Conservation (phyloP, 345 rosid species). For the Anacardium occidentale region DNA sequence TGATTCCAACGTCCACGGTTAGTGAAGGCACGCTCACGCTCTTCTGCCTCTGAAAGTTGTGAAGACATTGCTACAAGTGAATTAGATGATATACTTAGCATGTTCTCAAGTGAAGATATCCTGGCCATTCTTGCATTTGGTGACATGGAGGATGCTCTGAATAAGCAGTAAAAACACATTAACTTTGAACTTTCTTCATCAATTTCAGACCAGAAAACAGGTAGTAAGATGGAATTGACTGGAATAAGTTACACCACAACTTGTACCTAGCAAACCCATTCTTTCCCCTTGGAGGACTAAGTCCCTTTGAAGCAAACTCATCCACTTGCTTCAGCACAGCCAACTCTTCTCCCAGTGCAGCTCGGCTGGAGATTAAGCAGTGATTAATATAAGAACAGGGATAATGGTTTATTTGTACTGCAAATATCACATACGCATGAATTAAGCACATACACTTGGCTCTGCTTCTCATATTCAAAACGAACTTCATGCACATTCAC, state of each 20-base stretch:
- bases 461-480: slow-evolving; percentile 91
- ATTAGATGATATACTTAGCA: slow-evolving; percentile 88
- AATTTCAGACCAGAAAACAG: not conserved
- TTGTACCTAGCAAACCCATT: slow-evolving; percentile 86
- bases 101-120: slow-evolving; percentile 86
- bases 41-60: slow-evolving; percentile 98
- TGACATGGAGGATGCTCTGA: slow-evolving; percentile 94
- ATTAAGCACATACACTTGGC: slow-evolving; percentile 77
- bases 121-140: slow-evolving; percentile 90
- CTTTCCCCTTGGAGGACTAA: slow-evolving; percentile 90
- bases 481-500: slow-evolving; percentile 99
- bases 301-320: slow-evolving; percentile 82
- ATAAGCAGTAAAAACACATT: slow-evolving; percentile 18
- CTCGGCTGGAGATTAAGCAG: slow-evolving; percentile 55
- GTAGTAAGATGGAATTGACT: not conserved
- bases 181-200: slow-evolving; percentile 12
- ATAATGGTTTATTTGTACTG: not conserved
- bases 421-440: slow-evolving; percentile 4
- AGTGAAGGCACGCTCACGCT: slow-evolving; percentile 83
- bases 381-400: slow-evolving; percentile 8
- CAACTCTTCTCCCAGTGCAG: slow-evolving; percentile 91
- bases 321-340: slow-evolving; percentile 86
- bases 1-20: slow-evolving; percentile 99
- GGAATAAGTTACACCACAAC: slow-evolving; percentile 6
- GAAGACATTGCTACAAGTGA: slow-evolving; percentile 98